These are phyloP conservation scores for Alternaria gaisen DNA, from an alignment of 2,329 filamentous ascomycete genomes.

Conservation along the genomic window DNA sequence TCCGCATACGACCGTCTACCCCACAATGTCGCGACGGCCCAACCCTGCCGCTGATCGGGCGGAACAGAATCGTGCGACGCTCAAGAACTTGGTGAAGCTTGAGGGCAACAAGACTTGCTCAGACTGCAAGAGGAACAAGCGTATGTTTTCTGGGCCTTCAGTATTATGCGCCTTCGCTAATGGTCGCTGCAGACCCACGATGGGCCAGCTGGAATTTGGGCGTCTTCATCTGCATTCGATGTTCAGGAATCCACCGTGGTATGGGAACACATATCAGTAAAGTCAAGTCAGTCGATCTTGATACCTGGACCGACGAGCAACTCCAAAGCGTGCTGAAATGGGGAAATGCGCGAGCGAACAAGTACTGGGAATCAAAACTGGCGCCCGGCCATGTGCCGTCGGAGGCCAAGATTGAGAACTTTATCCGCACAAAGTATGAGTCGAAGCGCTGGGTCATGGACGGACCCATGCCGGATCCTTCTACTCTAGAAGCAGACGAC, in stretches of 20 bases:
- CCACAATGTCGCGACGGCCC: constrained; percentile 79
- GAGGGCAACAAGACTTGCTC: constrained; percentile 96
- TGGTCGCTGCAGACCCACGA: constrained; percentile 76
- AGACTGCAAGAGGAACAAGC: constrained; percentile 99
- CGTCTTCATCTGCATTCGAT: constrained; percentile 96
- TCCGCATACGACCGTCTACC: constrained; percentile 24
- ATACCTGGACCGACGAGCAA: constrained; percentile 99
- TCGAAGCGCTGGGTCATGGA: constrained; percentile 99
- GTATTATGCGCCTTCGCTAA: constrained; percentile 36
- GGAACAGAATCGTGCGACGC: constrained; percentile 90
- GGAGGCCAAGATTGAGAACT: constrained; percentile 99
- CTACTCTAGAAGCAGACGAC: constrained; percentile 80
- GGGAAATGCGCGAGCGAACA: constrained; percentile 96
- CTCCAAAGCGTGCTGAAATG: constrained; percentile 91
- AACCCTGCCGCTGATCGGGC: constrained; percentile 86
- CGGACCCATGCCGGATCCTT: constrained; percentile 90
- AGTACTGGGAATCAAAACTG: constrained; percentile 97
- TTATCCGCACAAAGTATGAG: constrained; percentile 98
- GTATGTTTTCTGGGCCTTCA: constrained; percentile 59
- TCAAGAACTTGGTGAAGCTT: constrained; percentile 94
- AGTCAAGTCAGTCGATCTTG: constrained; percentile 97
- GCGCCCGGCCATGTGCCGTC: constrained; percentile 90
- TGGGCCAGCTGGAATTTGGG: constrained; percentile 99
- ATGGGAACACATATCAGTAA: constrained; percentile 99
- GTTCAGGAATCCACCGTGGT: constrained; percentile 96